Base-by-base conservation (phyloP, 2,329 filamentous ascomycete species). In the Fusarium albidum region DNA sequence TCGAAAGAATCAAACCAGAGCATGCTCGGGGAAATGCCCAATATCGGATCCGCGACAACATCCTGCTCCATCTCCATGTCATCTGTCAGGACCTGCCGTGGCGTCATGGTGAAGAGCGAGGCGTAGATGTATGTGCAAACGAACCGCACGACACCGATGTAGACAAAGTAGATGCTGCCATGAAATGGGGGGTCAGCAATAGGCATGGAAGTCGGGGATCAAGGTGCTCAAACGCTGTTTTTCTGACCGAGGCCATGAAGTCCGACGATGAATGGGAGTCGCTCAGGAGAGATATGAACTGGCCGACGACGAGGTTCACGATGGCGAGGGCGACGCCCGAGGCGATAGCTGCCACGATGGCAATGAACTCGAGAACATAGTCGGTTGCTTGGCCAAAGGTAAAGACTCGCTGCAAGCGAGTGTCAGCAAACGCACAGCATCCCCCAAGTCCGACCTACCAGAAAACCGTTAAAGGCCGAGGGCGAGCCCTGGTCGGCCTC, bases 81-180 rank as follows among this genome's bases (percentile, higher is more conserved):
- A 5, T 42, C n/a, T n/a, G n/a, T n/a, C n/a, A n/a, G n/a, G n/a
- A n/a, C n/a, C n/a, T n/a, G n/a, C n/a, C n/a, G n/a, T n/a, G n/a
- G n/a, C n/a, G n/a, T n/a, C n/a, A n/a, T n/a, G 8, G 77, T 81
- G 13, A 82, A 65, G 37, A 71, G 66, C 5, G 68, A 64, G 35
- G 70, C 71, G 62, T 75, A 73, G 12, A 75, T 63, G 57, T 84
- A 85, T 8, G 77, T 72, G 8, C 80, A 63, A 15, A 69, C 61
- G 54, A 84, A 79, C 27, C 80, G 77, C 1, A 68, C 82, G 44
- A 84, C 69, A 61, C 83, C 83, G n/a, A 85, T 70, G 56, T 84
- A 85, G 32, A 85, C 71, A 55, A 85, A 83, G 65, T 79, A 84
- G 4, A 85, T 69, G 0, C 77, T 79, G n/a, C n/a, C n/a, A n/a